phyloP scores from a whole-genome alignment of 1,139 yeast genomes.

The Hansenula sp. region DNA sequence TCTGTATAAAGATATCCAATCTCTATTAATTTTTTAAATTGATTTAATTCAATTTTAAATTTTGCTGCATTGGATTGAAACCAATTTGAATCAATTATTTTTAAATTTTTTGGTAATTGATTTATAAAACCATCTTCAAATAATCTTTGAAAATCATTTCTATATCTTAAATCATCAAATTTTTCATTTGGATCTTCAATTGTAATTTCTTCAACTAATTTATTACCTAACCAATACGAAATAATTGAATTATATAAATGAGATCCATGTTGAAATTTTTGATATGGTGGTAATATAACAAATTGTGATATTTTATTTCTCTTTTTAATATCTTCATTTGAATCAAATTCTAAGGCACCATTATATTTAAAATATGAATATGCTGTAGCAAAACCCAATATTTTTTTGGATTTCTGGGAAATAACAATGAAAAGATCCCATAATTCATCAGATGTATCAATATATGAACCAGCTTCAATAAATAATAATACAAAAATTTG shows the following conservation, averaged over 20 bases:
- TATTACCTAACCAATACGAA: conserved; percentile 50
- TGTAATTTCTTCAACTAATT: conserved; percentile 63
- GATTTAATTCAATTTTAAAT: conserved; percentile 72
- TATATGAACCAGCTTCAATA: conserved; percentile 92
- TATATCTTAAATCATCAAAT: conserved; percentile 87
- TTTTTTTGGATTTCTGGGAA: conserved; percentile 25
- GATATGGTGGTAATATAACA: conserved; percentile 76
- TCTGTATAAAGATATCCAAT: conserved; percentile 55
- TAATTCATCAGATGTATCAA: conserved; percentile 66
- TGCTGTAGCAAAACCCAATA: conserved; percentile 80
- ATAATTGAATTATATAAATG: conserved; percentile 54
- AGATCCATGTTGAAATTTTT: conserved; percentile 67
- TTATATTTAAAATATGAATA: conserved; percentile 82
- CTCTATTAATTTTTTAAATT: conserved; percentile 72
- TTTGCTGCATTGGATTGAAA: conserved; percentile 27
- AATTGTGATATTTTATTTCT: conserved; percentile 88
- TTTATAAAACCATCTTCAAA: conserved; percentile 27
- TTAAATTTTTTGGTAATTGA: conserved; percentile 19
- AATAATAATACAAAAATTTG: conserved; percentile 77
- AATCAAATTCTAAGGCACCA: conserved; percentile 54
- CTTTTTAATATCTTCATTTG: conserved; percentile 27
- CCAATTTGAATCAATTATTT: conserved; percentile 42
- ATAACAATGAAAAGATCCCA: conserved; percentile 57
- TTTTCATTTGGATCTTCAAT: conserved; percentile 95
- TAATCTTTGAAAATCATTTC: conserved; percentile 66